Base-by-base conservation (phyloP, 345 rosid genomes). In the Ceriops tagal region DNA sequence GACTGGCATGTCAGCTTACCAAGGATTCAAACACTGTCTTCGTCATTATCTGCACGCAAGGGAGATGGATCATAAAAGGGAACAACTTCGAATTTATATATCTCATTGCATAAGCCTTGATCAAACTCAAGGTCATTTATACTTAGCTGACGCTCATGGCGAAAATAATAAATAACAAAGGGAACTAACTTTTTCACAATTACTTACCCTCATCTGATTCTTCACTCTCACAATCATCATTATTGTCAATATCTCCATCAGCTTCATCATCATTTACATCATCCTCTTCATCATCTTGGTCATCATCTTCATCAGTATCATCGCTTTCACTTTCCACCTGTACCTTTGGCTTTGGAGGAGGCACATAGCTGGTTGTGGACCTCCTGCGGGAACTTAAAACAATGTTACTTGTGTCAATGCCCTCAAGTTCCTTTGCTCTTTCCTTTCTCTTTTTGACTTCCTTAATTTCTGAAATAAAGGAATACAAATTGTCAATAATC, bases 361-460 rank as follows among this genome's bases (percentile, higher is more conserved):
- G 82, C 37, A 51, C 77, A 62, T 81, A 92, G 73, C 89, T 90
- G 60, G 80, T 77, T 22, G 89, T 66, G 18, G 92, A 73, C 80
- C 96, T 84, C 80, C 96, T 87, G 49, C 99, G 90, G 53, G 97
- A 86, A 76, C 85, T 90, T 35, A 83, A 78, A 52, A 92, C 92
- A 58, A 88, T 90, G 75, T 92, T 95, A 69, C 93, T 90, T 46
- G 67, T 81, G 85, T 92, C 96, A 75, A 95, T 88, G 66, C 96
- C 96, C 77, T 92, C 96, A 5, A 95, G 93, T 82, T 95, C 97
- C 75, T 77, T 87, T 58, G 85, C 86, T 77, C 88, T 87, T 73
- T 82, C 82, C 80, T 88, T 95, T 71, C 56, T 80, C 80, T 69
- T 95, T 71, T 75, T 89, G 1, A 90, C 91, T 56, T 87, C 97